phyloP scores from a whole-genome alignment of 2,329 filamentous ascomycete species.

The Aspergillus arachidicola region DNA sequence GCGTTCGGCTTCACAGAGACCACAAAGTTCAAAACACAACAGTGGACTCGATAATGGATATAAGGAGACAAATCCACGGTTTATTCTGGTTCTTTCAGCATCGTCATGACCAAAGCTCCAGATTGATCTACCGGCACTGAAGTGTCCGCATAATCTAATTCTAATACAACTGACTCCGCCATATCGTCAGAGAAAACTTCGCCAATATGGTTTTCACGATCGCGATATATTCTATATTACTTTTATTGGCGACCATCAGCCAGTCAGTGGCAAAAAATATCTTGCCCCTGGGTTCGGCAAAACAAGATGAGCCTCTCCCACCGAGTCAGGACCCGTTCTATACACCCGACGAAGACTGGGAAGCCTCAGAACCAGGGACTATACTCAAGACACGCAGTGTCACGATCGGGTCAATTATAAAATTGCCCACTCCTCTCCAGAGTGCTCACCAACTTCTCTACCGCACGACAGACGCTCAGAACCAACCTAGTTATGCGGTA shows the following conservation, averaged over 20 bases:
- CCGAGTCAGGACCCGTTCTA: slow-evolving; percentile 9
- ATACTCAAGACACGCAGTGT: slow-evolving; percentile 1
- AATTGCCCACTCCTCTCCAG: not conserved
- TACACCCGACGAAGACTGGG: not conserved
- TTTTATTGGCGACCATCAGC: not conserved
- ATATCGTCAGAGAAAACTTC: not conserved
- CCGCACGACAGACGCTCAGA: slow-evolving; percentile 34
- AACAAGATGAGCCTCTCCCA: not conserved
- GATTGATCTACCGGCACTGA: not conserved
- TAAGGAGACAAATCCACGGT: too few species aligned
- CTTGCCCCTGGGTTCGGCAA: too few species aligned
- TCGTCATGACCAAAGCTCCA: not conserved
- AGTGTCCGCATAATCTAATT: too few species aligned
- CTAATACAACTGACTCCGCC: too few species aligned
- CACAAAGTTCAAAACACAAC: not conserved
- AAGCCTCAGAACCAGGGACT: not conserved
- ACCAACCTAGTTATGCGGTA: slow-evolving; percentile 33
- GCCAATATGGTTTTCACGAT: not conserved
- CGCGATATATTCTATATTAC: not conserved
- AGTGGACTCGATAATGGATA: not conserved
- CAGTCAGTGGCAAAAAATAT: not conserved
- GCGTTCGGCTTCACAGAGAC: not conserved
- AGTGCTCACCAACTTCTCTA: slow-evolving; percentile 35
- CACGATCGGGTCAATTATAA: not conserved
- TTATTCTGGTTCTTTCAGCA: too few species aligned